Percentiles rank a stretch among this genome's conserved stretches.
phyloP scores from a whole-genome alignment of 306 rosid genomes.

The Gastrolobium bilobum region DNA sequence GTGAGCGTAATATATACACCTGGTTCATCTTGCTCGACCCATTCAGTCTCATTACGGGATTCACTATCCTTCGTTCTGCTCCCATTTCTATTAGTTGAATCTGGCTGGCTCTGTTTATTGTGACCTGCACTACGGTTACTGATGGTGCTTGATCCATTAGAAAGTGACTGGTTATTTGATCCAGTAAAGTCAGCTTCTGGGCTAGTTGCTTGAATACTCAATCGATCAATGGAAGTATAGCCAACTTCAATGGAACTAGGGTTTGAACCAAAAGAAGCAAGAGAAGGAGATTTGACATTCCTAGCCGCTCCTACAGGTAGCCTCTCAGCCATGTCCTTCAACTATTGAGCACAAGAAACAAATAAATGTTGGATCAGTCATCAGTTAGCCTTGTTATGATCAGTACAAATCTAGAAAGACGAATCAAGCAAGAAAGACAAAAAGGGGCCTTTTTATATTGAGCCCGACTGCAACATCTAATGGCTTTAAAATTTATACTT shows the following conservation, averaged over 20 bases:
- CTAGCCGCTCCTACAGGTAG: constrained; percentile 91
- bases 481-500: neutral
- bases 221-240: constrained; percentile 65
- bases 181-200: constrained; percentile 80
- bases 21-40: constrained; percentile 99
- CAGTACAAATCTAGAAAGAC: constrained; percentile 31
- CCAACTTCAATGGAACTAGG: constrained; percentile 68
- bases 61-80: constrained; percentile 84
- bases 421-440: too few species aligned
- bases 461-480: constrained; percentile 21
- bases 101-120: constrained; percentile 79
- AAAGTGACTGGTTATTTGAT: constrained; percentile 69
- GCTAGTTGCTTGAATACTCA: constrained; percentile 67
- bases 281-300: constrained; percentile 78
- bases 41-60: constrained; percentile 78
- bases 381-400: constrained; percentile 38
- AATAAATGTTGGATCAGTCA: constrained; percentile 39
- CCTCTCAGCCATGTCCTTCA: constrained; percentile 99
- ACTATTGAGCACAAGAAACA: constrained; percentile 59
- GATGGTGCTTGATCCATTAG: constrained; percentile 76
- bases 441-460: neutral
- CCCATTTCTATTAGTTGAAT: constrained; percentile 74
- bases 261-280: constrained; percentile 74
- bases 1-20: constrained; percentile 97
- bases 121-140: constrained; percentile 64